Percentiles rank a stretch among this genome's conserved stretches.
Evolutionary conservation across 768 basidiomycete genomes (phyloP).

Genomic region (Rhodotorula diobovata): DNA sequence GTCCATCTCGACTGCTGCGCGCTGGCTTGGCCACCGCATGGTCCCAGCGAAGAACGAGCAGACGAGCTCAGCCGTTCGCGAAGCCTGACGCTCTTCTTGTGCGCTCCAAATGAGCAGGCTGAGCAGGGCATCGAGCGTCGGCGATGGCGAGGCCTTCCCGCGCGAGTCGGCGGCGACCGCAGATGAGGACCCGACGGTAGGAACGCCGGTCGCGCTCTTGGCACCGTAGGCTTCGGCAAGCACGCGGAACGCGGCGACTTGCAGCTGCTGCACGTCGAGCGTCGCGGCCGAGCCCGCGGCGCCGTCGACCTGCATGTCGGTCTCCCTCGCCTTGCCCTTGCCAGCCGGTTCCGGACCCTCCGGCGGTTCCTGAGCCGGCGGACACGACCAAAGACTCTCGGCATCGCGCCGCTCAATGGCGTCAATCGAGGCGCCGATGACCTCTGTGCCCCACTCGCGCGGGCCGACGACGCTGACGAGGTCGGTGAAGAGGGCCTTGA

Average conservation of each 20-base stretch:
- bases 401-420: conserved; percentile 6
- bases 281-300: not conserved
- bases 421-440: conserved; percentile 12
- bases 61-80: conserved; percentile 11
- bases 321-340: conserved; percentile 24
- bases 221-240: not conserved
- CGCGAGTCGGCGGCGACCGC: not conserved
- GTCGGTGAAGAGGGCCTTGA: conserved; percentile 31
- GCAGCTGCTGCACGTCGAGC: not conserved
- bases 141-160: not conserved
- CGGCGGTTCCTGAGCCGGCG: not conserved
- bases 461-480: conserved; percentile 23
- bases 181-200: not conserved
- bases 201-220: not conserved
- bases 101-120: conserved; percentile 16
- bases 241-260: not conserved
- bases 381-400: not conserved
- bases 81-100: not conserved
- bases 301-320: not conserved
- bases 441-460: conserved; percentile 19
- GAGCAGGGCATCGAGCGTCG: not conserved
- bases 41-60: conserved; percentile 22
- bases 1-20: not conserved
- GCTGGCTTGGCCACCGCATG: not conserved
- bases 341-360: not conserved